Base-by-base conservation (phyloP, 2,329 filamentous ascomycete species). In the Xylariaceae sp. region DNA sequence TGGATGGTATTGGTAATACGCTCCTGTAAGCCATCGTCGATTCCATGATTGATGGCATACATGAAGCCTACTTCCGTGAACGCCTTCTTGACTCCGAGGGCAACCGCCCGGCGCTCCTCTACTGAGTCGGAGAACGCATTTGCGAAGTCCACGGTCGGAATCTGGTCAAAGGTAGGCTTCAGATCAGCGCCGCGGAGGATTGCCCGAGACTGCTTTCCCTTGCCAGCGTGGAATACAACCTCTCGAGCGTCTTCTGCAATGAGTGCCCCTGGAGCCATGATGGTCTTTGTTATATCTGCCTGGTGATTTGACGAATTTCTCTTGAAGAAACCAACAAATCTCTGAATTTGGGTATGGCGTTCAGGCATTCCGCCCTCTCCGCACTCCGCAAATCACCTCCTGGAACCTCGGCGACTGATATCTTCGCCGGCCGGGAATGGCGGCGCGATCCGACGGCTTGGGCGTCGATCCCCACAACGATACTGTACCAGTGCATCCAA, bases 21-120 rank as follows among this genome's bases (percentile, higher is more conserved):
- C 12, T 18, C 42, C 16, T 37, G 32, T 3, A 44, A 26, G 3
- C 26, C 29, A 11, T 36, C 34, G 18, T 49, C 46, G 37, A 57
- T 57, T 42, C 54, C 52, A 37, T 55, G 50, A 45, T 53, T 50
- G 32, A 43, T 32, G 19, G 53, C 44, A 32, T 55, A 54, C 28
- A 57, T 48, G 45, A 57, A 57, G 18, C 54, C 54, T 2, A 44
- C 42, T 19, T 44, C 39, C 19, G 42, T 44, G 19, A 39, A 44
- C 17, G 42, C 42, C n/a, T 32, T 34, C 9, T 19, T 30, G 9
- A 44, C 42, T 34, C 40, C 42, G 12, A 22, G 30, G 4, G 42
- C 42, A n/a, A 44, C 37, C 15, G 42, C 22, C 9, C 22, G 37
- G 17, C 42, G 37, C 6, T 44, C 40, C 13, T 19, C 28, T n/a